A percentile compares a stretch with the other conserved stretches of the same genome.
These are phyloP conservation scores for Rauvolfia tetraphylla DNA, from an alignment of 257 asterid genomes.

Conservation along the genomic window DNA sequence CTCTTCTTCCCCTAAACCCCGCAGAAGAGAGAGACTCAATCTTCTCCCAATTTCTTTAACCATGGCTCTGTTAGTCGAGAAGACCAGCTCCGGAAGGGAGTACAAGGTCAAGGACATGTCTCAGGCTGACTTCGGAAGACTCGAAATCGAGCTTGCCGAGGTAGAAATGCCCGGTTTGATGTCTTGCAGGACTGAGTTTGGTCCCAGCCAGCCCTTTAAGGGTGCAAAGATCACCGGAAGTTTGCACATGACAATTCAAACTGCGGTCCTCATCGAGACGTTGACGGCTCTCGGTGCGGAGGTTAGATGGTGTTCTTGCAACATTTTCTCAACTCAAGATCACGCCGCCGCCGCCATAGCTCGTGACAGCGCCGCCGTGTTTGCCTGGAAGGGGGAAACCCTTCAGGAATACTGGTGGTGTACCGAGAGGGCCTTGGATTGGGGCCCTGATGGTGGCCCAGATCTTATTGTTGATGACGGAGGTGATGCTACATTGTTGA, in stretches of 20 bases:
- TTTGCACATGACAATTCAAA: conserved; percentile 83
- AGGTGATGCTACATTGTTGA: conserved; percentile 73
- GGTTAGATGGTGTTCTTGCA: conserved; percentile 94
- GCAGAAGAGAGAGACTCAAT: conserved; percentile 7
- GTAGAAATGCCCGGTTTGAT: conserved; percentile 88
- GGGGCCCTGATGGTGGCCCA: conserved; percentile 89
- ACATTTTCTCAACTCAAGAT: conserved; percentile 84
- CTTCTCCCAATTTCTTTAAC: conserved; percentile 2
- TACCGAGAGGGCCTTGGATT: conserved; percentile 80
- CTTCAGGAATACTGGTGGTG: conserved; percentile 98
- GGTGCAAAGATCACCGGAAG: conserved; percentile 78
- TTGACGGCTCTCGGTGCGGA: conserved; percentile 79
- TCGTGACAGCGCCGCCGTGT: conserved; percentile 84
- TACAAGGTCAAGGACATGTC: conserved; percentile 92
- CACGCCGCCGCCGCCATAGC: conserved; percentile 89
- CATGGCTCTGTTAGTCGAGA: conserved; percentile 76
- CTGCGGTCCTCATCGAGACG: conserved; percentile 78
- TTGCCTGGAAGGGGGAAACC: conserved; percentile 92
- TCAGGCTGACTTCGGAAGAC: conserved; percentile 87
- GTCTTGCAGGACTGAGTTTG: conserved; percentile 68
- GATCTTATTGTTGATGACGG: conserved; percentile 88
- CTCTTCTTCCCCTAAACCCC: conserved; percentile 12
- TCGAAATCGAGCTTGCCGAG: conserved; percentile 83
- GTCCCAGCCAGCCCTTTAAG: conserved; percentile 69
- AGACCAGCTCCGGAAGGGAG: conserved; percentile 73